Conservation (phyloP, 331 rosid genomes). For the Erythrophleum ivorense region DNA sequence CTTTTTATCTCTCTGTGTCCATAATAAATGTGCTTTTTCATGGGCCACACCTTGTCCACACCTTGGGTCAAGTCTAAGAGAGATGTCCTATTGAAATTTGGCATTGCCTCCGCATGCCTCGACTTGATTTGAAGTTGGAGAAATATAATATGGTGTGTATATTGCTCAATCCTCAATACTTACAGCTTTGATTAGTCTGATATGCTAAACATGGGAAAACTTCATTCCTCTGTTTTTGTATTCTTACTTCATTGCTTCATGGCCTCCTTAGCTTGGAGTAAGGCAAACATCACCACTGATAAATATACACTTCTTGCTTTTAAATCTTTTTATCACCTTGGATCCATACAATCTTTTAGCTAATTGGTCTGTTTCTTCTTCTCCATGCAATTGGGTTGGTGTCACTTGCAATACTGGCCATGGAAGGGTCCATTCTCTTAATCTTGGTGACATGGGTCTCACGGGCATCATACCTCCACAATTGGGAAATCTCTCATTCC, state of each 20-base stretch:
- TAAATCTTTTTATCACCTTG: slow-evolving; percentile 19
- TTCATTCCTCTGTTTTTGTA: not conserved
- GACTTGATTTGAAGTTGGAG: too few species aligned
- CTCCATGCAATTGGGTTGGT: slow-evolving; percentile 44
- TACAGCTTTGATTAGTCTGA: not conserved
- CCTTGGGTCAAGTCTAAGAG: too few species aligned
- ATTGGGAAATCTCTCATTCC: slow-evolving; percentile 45
- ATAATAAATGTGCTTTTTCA: too few species aligned
- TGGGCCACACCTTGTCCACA: too few species aligned
- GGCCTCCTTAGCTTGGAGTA: not conserved
- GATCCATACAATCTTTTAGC: slow-evolving; percentile 28
- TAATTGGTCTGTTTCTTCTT: slow-evolving; percentile 33
- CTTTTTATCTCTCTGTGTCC: too few species aligned
- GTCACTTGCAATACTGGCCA: slow-evolving; percentile 38
- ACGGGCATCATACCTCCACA: slow-evolving; percentile 39
- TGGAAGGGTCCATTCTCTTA: slow-evolving; percentile 26
- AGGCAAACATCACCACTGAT: not conserved
- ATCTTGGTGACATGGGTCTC: slow-evolving; percentile 43
- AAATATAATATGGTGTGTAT: too few species aligned
- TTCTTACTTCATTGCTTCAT: not conserved
- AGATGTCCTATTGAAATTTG: too few species aligned
- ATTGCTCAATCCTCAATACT: too few species aligned
- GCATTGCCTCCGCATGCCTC: too few species aligned
- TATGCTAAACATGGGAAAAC: not conserved
- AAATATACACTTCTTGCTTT: not conserved